Evolutionary conservation across 2,329 filamentous ascomycete species (phyloP).

Genomic region (Pseudogymnoascus sp.): DNA sequence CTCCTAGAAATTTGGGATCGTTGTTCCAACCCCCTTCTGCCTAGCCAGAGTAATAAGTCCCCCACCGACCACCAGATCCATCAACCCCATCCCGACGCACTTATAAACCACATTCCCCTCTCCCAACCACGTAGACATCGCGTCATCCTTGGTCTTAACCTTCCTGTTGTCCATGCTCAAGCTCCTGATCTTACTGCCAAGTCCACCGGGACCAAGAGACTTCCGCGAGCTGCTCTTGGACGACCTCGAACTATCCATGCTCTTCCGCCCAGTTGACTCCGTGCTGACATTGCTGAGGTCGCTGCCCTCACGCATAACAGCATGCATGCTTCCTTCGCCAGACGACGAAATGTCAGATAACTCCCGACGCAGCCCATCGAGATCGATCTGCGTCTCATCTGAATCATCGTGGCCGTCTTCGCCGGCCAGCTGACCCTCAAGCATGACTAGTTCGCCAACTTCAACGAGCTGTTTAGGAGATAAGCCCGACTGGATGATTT

Average conservation of each 20-base stretch:
- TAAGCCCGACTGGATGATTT: conserved; percentile 72
- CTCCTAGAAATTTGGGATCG: background rate
- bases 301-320: background rate
- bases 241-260: background rate
- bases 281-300: background rate
- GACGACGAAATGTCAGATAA: background rate
- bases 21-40: conserved; percentile 43
- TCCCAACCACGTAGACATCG: conserved; percentile 12
- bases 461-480: conserved; percentile 72
- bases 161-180: conserved; percentile 9
- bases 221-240: background rate
- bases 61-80: conserved; percentile 57
- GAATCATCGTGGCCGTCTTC: background rate
- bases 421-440: conserved; percentile 31
- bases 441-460: conserved; percentile 70
- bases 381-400: background rate
- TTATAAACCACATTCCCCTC: conserved; percentile 62
- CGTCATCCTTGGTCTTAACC: conserved; percentile 10
- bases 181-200: background rate
- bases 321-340: background rate
- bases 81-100: conserved; percentile 57
- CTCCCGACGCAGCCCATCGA: background rate
- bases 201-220: background rate
- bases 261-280: background rate
- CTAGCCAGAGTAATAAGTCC: conserved; percentile 50